Evolutionary conservation across 169 alveolate species (phyloP).

Genomic region (Babesia ovata): DNA sequence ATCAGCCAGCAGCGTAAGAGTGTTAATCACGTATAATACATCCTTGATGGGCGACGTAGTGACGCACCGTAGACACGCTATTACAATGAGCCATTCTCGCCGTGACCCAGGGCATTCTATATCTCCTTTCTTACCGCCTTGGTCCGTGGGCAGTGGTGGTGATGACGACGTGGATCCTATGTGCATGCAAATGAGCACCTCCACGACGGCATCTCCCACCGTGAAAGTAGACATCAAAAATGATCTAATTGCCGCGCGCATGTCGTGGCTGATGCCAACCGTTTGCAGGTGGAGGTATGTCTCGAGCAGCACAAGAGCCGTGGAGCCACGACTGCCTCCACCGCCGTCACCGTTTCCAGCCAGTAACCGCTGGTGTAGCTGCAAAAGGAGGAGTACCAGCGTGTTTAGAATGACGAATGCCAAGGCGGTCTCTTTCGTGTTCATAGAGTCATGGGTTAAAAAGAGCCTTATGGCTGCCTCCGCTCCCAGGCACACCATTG

Average conservation of each 20-base stretch:
- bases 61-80: not conserved
- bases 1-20: not conserved
- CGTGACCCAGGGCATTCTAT: not conserved
- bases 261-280: not conserved
- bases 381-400: conserved; percentile 1
- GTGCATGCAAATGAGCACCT: conserved; percentile 5
- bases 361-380: not conserved
- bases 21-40: not conserved
- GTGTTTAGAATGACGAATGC: conserved; percentile 20
- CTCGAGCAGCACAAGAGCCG: conserved; percentile 1
- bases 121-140: no score
- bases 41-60: conserved; percentile 27
- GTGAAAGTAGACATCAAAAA: conserved; percentile 10
- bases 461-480: conserved; percentile 21
- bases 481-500: conserved; percentile 5
- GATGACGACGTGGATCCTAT: not conserved
- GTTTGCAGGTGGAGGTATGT: conserved; percentile 9
- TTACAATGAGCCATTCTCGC: not conserved
- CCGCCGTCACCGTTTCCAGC: not conserved
- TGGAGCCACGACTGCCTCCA: not conserved
- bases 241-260: not conserved
- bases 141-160: no score
- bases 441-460: conserved; percentile 12
- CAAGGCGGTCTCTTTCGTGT: conserved; percentile 1
- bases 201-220: conserved; percentile 22